Base-by-base conservation (phyloP, 2,329 filamentous ascomycete species). In the Pseudogymnoascus sp. region DNA sequence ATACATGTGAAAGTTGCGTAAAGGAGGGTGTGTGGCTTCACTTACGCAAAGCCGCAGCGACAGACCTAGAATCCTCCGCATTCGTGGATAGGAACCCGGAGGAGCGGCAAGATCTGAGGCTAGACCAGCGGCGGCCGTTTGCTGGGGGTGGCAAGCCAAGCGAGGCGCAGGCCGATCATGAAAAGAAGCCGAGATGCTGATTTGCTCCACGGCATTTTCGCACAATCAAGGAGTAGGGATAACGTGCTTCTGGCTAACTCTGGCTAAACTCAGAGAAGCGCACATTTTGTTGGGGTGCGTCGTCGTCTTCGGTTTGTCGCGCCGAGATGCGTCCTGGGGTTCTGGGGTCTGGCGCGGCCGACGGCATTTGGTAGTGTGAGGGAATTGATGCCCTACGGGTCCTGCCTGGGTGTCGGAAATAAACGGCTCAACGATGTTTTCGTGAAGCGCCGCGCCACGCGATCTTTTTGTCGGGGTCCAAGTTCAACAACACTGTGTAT, bases 361-460 rank as follows among this genome's bases (percentile, higher is more conserved):
- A 57, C 51, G 51, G 51, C 51, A 57, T 57, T 57, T 57, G 28
- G 51, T 57, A 57, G 28, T 57, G 51, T 57, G 51, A 57, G 51
- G 51, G 51, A 57, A 57, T 57, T 57, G 51, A 57, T 57, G 51
- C 51, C 51, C 51, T 57, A 57, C 16, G 28, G 51, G 51, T 21
- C 51, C 51, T 57, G 28, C 51, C 51, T 57, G 28, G 11, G 51
- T 57, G 28, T 57, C 51, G 51, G 51, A 57, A 57, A 57, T 57
- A 57, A 57, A 57, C 51, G 51, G 51, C 51, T 57, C 51, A 57
- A 21, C 51, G 28, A 34, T 16, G 28, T 57, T 57, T 57, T 57
- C 51, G 51, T 57, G 51, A 16, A 57, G 10, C 28, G 51, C 51
- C 51, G 51, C 51, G 51, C 51, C 51, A 34, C 51, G 51, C 51